Evolutionary conservation across 768 basidiomycete genomes (phyloP).

Genomic region (Agrocybe pediades): DNA sequence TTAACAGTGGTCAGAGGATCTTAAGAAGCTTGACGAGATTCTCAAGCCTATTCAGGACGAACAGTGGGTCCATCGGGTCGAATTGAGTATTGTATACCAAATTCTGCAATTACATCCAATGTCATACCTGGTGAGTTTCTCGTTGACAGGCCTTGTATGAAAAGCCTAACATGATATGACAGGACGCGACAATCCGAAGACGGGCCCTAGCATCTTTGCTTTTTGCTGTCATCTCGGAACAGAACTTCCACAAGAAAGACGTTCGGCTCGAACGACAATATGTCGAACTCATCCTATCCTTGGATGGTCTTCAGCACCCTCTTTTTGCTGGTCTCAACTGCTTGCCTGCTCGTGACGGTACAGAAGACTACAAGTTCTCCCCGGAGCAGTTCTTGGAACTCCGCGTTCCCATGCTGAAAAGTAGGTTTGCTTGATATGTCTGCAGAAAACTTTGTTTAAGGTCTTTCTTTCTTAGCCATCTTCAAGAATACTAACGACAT

Average conservation of each 20-base stretch:
- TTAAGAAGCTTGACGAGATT: background rate
- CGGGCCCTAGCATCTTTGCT: conserved; percentile 58
- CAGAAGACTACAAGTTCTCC: conserved; percentile 31
- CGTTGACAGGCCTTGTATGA: background rate
- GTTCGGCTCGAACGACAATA: conserved; percentile 53
- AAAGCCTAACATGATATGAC: background rate
- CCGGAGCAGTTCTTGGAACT: conserved; percentile 29
- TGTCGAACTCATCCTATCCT: conserved; percentile 52
- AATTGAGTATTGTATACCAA: conserved; percentile 60
- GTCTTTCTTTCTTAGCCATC: conserved; percentile 38
- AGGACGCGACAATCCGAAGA: conserved; percentile 43
- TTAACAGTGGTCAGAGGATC: conserved; percentile 7
- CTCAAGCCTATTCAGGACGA: conserved; percentile 13
- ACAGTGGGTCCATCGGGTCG: conserved; percentile 54
- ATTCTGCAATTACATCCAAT: conserved; percentile 57
- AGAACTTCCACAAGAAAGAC: background rate
- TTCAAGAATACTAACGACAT: conserved; percentile 42
- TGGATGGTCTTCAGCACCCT: conserved; percentile 59
- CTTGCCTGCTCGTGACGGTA: conserved; percentile 14
- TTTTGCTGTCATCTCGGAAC: conserved; percentile 47
- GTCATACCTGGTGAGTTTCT: conserved; percentile 53
- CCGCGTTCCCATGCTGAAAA: conserved; percentile 33
- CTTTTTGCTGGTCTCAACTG: conserved; percentile 37
- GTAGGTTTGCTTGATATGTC: conserved; percentile 5
- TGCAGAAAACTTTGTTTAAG: background rate